Conservation (phyloP, 257 asterid genomes). For the Perilla frutescens region DNA sequence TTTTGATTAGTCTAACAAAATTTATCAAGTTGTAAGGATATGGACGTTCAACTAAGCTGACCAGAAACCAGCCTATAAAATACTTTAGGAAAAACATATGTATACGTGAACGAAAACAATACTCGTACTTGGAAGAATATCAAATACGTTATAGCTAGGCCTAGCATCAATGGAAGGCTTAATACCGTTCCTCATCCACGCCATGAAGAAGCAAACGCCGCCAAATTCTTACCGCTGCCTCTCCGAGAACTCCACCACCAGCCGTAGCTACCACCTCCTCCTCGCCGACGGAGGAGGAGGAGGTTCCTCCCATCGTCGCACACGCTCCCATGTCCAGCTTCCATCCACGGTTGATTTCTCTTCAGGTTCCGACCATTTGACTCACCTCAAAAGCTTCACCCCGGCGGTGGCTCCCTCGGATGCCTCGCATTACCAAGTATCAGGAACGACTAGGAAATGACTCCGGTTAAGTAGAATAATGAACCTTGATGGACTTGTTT, state of each 20-base stretch:
- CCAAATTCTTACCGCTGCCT: slow-evolving; percentile 52
- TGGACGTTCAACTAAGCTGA: slow-evolving; percentile 24
- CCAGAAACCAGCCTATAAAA: slow-evolving; percentile 36
- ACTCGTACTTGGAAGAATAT: background rate
- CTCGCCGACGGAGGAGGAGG: slow-evolving; percentile 43
- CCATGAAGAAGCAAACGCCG: slow-evolving; percentile 59
- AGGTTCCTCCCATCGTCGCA: slow-evolving; percentile 68
- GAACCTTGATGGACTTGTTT: background rate
- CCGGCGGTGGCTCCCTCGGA: no score
- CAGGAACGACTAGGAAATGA: slow-evolving; percentile 14
- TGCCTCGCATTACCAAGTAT: background rate
- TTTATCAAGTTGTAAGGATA: slow-evolving; percentile 10
- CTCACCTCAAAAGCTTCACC: slow-evolving; percentile 36
- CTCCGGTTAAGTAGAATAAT: slow-evolving; percentile 4
- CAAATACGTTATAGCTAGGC: no score
- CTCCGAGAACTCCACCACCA: slow-evolving; percentile 60
- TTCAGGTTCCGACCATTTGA: slow-evolving; percentile 33
- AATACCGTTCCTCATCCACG: slow-evolving; percentile 65
- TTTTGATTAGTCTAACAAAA: background rate
- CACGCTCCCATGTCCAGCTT: slow-evolving; percentile 56
- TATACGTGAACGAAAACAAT: background rate
- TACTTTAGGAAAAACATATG: background rate
- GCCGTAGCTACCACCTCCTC: slow-evolving; percentile 69
- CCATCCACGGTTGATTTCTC: slow-evolving; percentile 32
- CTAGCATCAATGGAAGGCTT: slow-evolving; percentile 64